These are phyloP conservation scores for Calonectria honghensis DNA, from an alignment of 2,329 filamentous ascomycete genomes.

Conservation along the genomic window DNA sequence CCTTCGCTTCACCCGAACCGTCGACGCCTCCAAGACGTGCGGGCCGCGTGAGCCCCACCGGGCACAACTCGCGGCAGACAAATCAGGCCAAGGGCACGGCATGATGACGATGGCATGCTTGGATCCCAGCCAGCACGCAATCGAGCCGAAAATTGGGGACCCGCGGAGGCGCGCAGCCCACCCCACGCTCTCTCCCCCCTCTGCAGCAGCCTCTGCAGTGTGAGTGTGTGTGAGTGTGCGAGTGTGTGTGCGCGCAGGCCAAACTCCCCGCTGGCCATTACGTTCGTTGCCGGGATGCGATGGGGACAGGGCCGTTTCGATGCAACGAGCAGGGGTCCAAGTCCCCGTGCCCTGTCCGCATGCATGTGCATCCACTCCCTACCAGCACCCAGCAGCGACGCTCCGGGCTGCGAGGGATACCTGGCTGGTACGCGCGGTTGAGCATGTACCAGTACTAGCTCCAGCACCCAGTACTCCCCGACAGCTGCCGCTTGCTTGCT, in stretches of 20 bases:
- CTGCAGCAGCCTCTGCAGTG: too few relatives aligned
- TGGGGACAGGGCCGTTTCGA: conserved; percentile 28
- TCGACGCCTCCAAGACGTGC: background rate
- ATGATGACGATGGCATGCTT: conserved; percentile 54
- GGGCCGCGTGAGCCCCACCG: background rate
- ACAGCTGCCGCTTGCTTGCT: background rate
- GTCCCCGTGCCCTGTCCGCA: conserved; percentile 32
- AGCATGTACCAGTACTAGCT: conserved; percentile 29
- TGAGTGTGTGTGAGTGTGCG: too few relatives aligned
- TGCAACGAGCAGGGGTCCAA: conserved; percentile 20
- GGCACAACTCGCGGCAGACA: background rate
- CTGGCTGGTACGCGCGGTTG: conserved; percentile 34
- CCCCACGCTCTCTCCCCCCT: conserved; percentile 37
- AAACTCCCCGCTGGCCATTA: conserved; percentile 39
- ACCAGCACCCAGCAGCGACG: conserved; percentile 21
- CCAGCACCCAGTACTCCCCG: conserved; percentile 29
- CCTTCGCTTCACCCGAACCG: conserved; percentile 19
- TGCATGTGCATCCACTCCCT: background rate
- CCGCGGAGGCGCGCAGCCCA: background rate
- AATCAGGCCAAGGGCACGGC: conserved; percentile 31
- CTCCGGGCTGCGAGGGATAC: conserved; percentile 29
- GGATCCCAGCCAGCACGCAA: conserved; percentile 57
- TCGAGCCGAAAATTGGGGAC: conserved; percentile 33
- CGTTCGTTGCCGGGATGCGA: conserved; percentile 8
- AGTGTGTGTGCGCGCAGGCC: background rate